Conservation (phyloP, 495 filamentous ascomycete genomes). For the Aspergillus nanangensis region DNA sequence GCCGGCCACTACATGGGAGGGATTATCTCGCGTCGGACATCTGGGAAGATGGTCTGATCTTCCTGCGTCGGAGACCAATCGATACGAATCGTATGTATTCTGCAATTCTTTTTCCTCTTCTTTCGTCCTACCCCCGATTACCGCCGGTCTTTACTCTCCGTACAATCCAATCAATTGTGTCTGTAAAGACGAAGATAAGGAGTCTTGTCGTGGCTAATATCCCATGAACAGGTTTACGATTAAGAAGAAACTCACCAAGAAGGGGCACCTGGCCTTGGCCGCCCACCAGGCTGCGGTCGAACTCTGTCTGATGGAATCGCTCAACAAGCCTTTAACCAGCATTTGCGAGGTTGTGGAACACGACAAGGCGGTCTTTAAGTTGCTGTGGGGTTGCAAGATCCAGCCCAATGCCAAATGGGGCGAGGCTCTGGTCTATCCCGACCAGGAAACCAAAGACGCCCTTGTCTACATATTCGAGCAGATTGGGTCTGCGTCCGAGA, state of each 20-base stretch:
- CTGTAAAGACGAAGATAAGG: not conserved
- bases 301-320: constrained; percentile 30
- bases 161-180: no score
- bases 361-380: constrained; percentile 20
- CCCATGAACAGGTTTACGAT: constrained; percentile 9
- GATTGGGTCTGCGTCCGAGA: no score
- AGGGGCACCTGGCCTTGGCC: constrained; percentile 19
- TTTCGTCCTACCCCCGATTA: not conserved
- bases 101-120: not conserved
- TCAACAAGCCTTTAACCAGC: constrained; percentile 28
- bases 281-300: constrained; percentile 46
- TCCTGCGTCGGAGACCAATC: constrained; percentile 16
- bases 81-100: constrained; percentile 24
- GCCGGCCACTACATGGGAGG: constrained; percentile 53
- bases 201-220: no score
- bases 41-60: constrained; percentile 41
- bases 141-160: not conserved
- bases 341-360: constrained; percentile 27
- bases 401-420: constrained; percentile 21
- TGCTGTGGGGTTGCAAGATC: constrained; percentile 27
- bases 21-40: constrained; percentile 54
- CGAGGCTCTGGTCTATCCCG: constrained; percentile 27
- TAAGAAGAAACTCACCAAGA: constrained; percentile 19
- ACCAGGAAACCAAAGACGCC: constrained; percentile 20
- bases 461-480: constrained; percentile 38